phyloP scores from a whole-genome alignment of 2,329 filamentous ascomycete species.

The Neonectria neomacrospora region DNA sequence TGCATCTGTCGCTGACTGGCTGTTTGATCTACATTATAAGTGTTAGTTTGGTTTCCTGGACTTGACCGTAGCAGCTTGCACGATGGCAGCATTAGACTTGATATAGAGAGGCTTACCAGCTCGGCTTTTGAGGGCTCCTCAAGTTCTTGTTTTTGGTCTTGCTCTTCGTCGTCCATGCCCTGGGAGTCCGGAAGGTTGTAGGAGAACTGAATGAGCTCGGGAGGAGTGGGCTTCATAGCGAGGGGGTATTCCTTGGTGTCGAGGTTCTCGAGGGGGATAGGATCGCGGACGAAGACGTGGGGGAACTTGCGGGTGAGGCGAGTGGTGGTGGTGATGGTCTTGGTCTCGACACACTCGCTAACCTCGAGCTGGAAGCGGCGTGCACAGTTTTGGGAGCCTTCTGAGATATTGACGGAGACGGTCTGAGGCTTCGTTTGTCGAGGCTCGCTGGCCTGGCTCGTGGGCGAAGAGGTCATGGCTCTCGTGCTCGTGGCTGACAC shows the following conservation, averaged over 20 bases:
- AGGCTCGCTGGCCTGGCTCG: constrained; percentile 52
- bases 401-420: constrained; percentile 61
- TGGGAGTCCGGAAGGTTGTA: constrained; percentile 67
- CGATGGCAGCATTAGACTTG: background rate
- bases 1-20: constrained; percentile 36
- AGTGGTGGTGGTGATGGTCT: constrained; percentile 88
- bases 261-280: constrained; percentile 75
- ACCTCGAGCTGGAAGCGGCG: constrained; percentile 66
- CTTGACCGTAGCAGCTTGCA: background rate
- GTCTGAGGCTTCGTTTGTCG: constrained; percentile 52
- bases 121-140: constrained; percentile 28
- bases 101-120: constrained; percentile 35
- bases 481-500: constrained; percentile 33
- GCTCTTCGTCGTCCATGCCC: constrained; percentile 44
- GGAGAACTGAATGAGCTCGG: constrained; percentile 79
- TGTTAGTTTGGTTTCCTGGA: constrained; percentile 21
- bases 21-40: constrained; percentile 32
- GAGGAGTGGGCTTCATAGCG: constrained; percentile 83
- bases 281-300: constrained; percentile 81
- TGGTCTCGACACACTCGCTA: constrained; percentile 74
- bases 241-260: constrained; percentile 93
- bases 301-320: constrained; percentile 88
- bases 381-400: constrained; percentile 50
- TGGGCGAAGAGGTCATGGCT: constrained; percentile 54
- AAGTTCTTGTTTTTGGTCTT: constrained; percentile 30